phyloP scores from a whole-genome alignment of 208 protist species.

The Leishmania guyanensis region DNA sequence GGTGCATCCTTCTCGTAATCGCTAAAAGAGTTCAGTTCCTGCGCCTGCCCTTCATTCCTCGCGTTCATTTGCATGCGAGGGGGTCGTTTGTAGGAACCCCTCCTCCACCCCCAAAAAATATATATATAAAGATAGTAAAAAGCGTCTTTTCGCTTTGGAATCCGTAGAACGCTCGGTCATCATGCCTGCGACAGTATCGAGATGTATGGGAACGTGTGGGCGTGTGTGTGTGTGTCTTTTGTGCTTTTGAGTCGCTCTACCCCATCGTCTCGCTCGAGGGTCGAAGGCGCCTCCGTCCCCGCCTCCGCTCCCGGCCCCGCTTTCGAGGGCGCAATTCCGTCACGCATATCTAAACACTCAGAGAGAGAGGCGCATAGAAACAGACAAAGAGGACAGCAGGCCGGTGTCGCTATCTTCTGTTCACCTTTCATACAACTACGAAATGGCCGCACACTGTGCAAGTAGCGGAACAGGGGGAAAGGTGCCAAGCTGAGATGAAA shows the following conservation, averaged over 20 bases:
- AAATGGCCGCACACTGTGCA: not conserved
- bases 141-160: not conserved
- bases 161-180: not conserved
- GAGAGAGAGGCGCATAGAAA: not conserved
- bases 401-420: not conserved
- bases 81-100: not conserved
- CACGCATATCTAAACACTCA: not conserved
- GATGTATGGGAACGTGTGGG: not conserved
- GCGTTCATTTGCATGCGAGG: not conserved
- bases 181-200: not conserved
- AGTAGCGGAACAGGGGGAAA: not conserved
- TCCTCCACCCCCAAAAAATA: too few relatives aligned
- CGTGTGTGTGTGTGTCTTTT: not conserved
- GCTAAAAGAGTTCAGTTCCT: not conserved
- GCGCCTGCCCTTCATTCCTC: not conserved
- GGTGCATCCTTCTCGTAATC: not conserved
- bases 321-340: not conserved
- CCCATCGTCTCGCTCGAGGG: not conserved
- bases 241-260: not conserved
- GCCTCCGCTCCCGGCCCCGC: not conserved
- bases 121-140: too few relatives aligned
- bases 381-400: conserved; percentile 12
- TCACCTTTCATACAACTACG: not conserved
- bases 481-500: not conserved
- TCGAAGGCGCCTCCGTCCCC: not conserved